Evolutionary conservation across 176 grass and related monocot genomes (phyloP), one percentile per base, ranked within the genome.

Genomic region (Carex parvula): DNA sequence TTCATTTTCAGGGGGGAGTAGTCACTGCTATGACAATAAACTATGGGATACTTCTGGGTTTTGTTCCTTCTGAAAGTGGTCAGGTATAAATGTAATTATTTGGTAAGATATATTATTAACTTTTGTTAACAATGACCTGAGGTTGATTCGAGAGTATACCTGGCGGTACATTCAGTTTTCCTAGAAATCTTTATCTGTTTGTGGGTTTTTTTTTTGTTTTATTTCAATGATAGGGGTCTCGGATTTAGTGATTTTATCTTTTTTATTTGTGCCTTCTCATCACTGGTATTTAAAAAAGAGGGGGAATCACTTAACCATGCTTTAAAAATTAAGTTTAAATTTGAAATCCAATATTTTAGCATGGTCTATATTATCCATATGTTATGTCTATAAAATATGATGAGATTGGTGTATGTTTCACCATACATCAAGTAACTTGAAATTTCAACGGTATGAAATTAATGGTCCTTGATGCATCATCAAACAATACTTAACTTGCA

Each of bases 21-120:
- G 91, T 98, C 58, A 91, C 93, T 69, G 91, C 92, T 83, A 98
- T 95, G 91, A 95, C 96, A 42, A 89, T 98, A 70, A 95, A 98
- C 84, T 93, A 88, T 79, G 96, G 96, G 60, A 65, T 98, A 50
- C 86, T 98, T 83, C 83, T 98, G 64, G 93, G 92, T 62, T 98
- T 93, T 87, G 88, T 95, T 53, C 89, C 93, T 71, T 95, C 91
- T 18, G 85, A 88, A 86, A 88, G 84, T 88, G 81, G 85, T 46
- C 75, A 95, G 91, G 95, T 94, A 84, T 15, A 84, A 85, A 85
- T 13, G 30, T 26, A 82, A 12, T 35, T 37, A 16, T 82, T 76
- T 73, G 18, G 41, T 39, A 72, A 21, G 41, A 55, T 16, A 4
- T 32, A 76, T 29, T 50, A 3, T 53, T 52, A 10, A 75, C n/a